These are phyloP conservation scores for Trypanosomatidae sp. DNA, from an alignment of 208 protist species.

Conservation along the genomic window DNA sequence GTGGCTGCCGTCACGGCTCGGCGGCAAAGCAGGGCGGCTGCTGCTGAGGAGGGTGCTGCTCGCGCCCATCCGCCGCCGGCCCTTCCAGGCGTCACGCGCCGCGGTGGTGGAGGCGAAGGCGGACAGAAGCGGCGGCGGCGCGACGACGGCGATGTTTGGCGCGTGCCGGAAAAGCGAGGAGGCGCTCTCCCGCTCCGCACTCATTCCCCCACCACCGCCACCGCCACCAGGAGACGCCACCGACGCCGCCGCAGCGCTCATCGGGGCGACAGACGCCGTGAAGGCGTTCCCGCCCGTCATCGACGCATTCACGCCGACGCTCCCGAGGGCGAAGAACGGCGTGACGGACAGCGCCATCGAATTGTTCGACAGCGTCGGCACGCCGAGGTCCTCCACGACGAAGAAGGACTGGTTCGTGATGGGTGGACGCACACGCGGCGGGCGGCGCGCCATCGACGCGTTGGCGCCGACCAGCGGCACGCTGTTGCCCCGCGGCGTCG, in stretches of 20 bases:
- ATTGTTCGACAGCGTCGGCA: too few species aligned
- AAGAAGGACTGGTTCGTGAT: slow-evolving; percentile 59
- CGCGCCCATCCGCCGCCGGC: slow-evolving; percentile 6
- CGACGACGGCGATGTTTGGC: slow-evolving; percentile 12
- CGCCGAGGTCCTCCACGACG: slow-evolving; percentile 50
- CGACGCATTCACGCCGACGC: background rate
- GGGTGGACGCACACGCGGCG: slow-evolving; percentile 16
- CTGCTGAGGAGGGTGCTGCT: background rate
- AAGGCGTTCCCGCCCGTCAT: too few species aligned
- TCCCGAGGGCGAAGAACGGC: background rate
- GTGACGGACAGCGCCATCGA: too few species aligned
- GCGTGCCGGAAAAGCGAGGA: too few species aligned
- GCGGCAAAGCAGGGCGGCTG: background rate
- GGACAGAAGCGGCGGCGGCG: slow-evolving; percentile 16
- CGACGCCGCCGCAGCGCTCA: too few species aligned
- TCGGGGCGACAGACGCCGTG: too few species aligned
- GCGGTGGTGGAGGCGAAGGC: slow-evolving; percentile 1
- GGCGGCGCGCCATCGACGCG: slow-evolving; percentile 8
- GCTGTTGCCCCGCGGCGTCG: slow-evolving; percentile 12
- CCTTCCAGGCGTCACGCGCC: slow-evolving; percentile 20
- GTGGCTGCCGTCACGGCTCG: slow-evolving; percentile 13
- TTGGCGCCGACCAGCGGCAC: slow-evolving; percentile 15
- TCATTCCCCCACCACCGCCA: too few species aligned
- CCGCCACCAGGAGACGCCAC: too few species aligned
- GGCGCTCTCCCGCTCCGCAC: too few species aligned